Conservation (phyloP, 2,329 filamentous ascomycete genomes). For the Alternaria sp. region DNA sequence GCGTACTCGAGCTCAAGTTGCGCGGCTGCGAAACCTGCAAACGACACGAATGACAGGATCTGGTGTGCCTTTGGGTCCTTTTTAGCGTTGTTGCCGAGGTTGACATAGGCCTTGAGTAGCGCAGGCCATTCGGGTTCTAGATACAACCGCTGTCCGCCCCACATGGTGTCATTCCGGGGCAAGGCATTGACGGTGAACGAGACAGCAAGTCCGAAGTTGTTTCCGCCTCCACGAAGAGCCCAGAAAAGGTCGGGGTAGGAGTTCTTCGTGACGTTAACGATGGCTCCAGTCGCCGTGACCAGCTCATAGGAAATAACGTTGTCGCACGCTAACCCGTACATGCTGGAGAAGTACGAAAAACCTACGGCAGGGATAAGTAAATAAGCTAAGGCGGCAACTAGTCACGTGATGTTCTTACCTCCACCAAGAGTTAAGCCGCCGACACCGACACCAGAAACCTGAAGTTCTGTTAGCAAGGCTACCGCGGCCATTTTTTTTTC, state of each 20-base stretch:
- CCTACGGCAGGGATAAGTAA: conserved; percentile 9
- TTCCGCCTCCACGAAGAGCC: conserved; percentile 50
- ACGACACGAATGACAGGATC: conserved; percentile 37
- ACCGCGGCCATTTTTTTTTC: background rate
- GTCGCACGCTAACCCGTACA: conserved; percentile 40
- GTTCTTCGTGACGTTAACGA: conserved; percentile 28
- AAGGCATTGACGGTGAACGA: conserved; percentile 36
- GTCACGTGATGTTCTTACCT: conserved; percentile 16
- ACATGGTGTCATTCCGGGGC: conserved; percentile 36
- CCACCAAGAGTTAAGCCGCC: conserved; percentile 37
- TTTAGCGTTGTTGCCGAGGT: conserved; percentile 34
- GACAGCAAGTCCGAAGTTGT: conserved; percentile 50
- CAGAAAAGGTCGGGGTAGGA: conserved; percentile 53
- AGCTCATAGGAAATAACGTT: conserved; percentile 50
- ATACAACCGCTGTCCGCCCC: conserved; percentile 35
- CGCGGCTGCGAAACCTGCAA: conserved; percentile 19
- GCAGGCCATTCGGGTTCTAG: conserved; percentile 24
- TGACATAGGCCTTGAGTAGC: conserved; percentile 36
- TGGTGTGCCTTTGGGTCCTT: conserved; percentile 39
- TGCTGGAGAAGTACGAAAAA: conserved; percentile 40
- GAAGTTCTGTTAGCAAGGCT: background rate
- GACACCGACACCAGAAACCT: conserved; percentile 34
- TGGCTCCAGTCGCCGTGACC: conserved; percentile 31
- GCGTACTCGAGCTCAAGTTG: conserved; percentile 34
- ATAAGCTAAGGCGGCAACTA: background rate